Base-by-base conservation (phyloP, 2,329 filamentous ascomycete species). In the Dryadomyces quercus-mongolicae region DNA sequence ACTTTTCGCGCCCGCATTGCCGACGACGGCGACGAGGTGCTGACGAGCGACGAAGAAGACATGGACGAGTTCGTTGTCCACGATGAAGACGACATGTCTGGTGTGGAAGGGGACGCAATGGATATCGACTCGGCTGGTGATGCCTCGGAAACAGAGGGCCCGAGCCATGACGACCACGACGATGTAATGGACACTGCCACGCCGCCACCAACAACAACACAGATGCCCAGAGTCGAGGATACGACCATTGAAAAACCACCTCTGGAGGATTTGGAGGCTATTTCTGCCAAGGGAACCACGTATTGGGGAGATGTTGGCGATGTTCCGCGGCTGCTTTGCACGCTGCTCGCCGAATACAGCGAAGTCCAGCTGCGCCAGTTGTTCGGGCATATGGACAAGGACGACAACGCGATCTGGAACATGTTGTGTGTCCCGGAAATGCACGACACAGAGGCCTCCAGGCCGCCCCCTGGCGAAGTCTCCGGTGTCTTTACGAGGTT, bases 1-100 rank as follows among this genome's bases (percentile, higher is more conserved):
- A 18, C 36, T 1, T 46, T 50, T 1, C 54, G 43, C 1, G 38
- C 31, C 0, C 42, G 47, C 13, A n/a, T 46, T 1, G 42, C 25
- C 13, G 67, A 66, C 13, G 66, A 71, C 18, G 73, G 69, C 15
- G 77, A 75, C 15, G 78, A 82, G 49, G 55, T 74, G 9, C 60
- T 81, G n/a, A 74, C 71, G 2, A 78, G 74, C 57, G 74, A 68
- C 1, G 55, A 56, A 12, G 53, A 57, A 20, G 76, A 54, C 42
- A 44, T 73, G 20, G 66, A 69, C 5, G 67, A 71, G 47, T 82
- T 84, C 56, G 65, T 85, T 49, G 69, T 79, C 31, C 61, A 69
- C 18, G 68, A 72, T 52, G 51, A 54, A 10, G 62, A 65, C 18
- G 55, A 56, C 8, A n/a, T n/a, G n/a, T n/a, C n/a, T n/a, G n/a